Conservation (phyloP, 2,329 filamentous ascomycete species). For the Sarocladium oryzae region DNA sequence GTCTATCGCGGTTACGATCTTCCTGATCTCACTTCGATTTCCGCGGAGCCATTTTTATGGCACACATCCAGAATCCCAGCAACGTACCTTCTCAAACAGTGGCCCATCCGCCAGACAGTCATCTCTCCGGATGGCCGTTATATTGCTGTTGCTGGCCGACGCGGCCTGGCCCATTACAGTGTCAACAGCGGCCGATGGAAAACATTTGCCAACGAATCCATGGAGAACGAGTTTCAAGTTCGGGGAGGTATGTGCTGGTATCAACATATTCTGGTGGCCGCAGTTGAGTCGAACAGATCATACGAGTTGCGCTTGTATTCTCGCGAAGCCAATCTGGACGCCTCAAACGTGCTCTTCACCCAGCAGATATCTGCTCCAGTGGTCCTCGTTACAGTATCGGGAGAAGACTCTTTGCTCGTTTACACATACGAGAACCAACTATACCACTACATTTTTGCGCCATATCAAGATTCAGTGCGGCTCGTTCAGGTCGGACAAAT, state of each 20-base stretch:
- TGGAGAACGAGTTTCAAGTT: slow-evolving; percentile 87
- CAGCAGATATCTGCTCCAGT: slow-evolving; percentile 77
- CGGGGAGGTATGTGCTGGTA: slow-evolving; percentile 98
- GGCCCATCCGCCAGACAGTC: slow-evolving; percentile 83
- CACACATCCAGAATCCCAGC: slow-evolving; percentile 83
- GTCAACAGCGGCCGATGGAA: slow-evolving; percentile 93
- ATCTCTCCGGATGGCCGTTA: slow-evolving; percentile 91
- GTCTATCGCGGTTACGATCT: slow-evolving; percentile 91
- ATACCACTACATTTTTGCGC: slow-evolving; percentile 87
- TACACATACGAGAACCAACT: slow-evolving; percentile 96
- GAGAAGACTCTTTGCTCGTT: slow-evolving; percentile 88
- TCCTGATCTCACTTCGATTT: slow-evolving; percentile 83
- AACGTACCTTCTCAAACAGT: slow-evolving; percentile 81
- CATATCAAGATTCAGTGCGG: slow-evolving; percentile 60
- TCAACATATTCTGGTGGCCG: slow-evolving; percentile 87
- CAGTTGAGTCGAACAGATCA: slow-evolving; percentile 76
- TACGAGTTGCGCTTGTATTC: slow-evolving; percentile 92
- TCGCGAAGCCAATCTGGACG: slow-evolving; percentile 72
- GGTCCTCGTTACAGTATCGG: slow-evolving; percentile 83
- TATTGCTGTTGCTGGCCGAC: slow-evolving; percentile 87
- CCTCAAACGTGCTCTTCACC: slow-evolving; percentile 64
- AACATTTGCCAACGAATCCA: slow-evolving; percentile 72
- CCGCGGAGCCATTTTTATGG: slow-evolving; percentile 90
- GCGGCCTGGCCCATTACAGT: slow-evolving; percentile 92
- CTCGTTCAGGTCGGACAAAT: slow-evolving; percentile 96